Evolutionary conservation across 2,329 filamentous ascomycete species (phyloP), one percentile per base, ranked within the genome.

Genomic region (Aphanocladium album): DNA sequence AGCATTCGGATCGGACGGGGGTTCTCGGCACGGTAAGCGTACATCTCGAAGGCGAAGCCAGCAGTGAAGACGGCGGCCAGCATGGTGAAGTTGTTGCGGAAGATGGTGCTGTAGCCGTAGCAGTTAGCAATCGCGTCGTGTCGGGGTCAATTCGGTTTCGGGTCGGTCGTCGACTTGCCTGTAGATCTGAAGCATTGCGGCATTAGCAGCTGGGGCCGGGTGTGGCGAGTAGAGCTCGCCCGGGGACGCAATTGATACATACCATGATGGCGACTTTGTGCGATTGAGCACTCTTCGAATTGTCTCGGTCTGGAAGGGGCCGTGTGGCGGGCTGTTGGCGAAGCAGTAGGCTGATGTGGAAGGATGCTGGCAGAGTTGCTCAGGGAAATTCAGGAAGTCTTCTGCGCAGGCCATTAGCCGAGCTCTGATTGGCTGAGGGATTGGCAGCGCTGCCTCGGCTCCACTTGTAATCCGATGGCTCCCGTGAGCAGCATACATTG

Each of bases 21-120:
- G 33, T 37, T 55, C 61, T 63, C 60, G 60, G 63, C 51, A 52
- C 49, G 23, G 60, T 35, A 65, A 79, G 37, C 90, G 73, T 86
- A 99, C 95, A 99, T 84, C 82, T 98, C 91, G 74, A 96, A 92
- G 66, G 83, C 90, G 74, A 99, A 99, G 67, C 93, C 93, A 67
- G 86, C 83, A 68, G 81, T 84, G 76, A 99, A 99, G 73, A 99
- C 90, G 66, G 87, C 83, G 67, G 86, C 88, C 71, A 99, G 82
- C 86, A 96, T 96, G 75, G 89, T 82, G 70, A 84, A 89, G 83
- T 99, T 99, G 74, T 84, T 88, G 77, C 89, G 88, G 83, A 98
- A 88, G 68, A 98, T 72, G 72, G 86, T 77, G 82, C 95, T 98
- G 77, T 67, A 64, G 23, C 37, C 25, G 30, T 19, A 35, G 49